Evolutionary conservation across 768 basidiomycete species (phyloP), one percentile per base, ranked within the genome.

Genomic region (Psilocybe sp.): DNA sequence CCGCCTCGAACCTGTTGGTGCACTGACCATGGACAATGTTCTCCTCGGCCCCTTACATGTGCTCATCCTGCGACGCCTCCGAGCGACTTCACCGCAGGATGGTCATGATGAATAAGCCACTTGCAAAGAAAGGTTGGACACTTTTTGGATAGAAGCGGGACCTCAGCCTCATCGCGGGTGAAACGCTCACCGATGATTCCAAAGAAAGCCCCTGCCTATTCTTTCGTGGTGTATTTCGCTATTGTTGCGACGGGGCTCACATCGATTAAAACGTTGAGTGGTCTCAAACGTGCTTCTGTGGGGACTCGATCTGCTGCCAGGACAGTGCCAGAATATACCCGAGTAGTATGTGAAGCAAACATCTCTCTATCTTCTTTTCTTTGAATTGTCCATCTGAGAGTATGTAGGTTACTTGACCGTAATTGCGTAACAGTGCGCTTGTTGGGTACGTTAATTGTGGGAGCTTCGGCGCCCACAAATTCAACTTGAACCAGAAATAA

Each of bases 281-380:
- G 79, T 70, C 67, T 62, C 59, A 64, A 71, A 76, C 76, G 54
- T 62, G 84, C 84, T 77, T 78, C 81, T 82, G 80, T 84, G 83
- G 84, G 87, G 87, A 89, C 87, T 86, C 81, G 77, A 77, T 76
- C 84, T 79, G 73, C 69, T 80, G 87, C 84, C 69, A 88, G 87
- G 84, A 59, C 59, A 64, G 81, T 89, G 87, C 84, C 72, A 80
- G 84, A 75, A 28, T 4, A 28, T 68, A 60, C 61, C 70, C 77
- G 85, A 70, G 87, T 89, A 89, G 87, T 89, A 89, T 89, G 72
- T 82, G 86, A 74, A 82, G 87, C 85, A 65, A 52, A 89, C 83
- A 88, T 74, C 46, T 57, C 45, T 49, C 50, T 44, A n/a, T 36
- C 46, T 52, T 47, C 18, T 37, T n/a, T n/a, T n/a, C n/a, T n/a